Evolutionary conservation across 2,329 filamentous ascomycete genomes (phyloP), one percentile per base, ranked within the genome.

Genomic region (Penicillium paneum): DNA sequence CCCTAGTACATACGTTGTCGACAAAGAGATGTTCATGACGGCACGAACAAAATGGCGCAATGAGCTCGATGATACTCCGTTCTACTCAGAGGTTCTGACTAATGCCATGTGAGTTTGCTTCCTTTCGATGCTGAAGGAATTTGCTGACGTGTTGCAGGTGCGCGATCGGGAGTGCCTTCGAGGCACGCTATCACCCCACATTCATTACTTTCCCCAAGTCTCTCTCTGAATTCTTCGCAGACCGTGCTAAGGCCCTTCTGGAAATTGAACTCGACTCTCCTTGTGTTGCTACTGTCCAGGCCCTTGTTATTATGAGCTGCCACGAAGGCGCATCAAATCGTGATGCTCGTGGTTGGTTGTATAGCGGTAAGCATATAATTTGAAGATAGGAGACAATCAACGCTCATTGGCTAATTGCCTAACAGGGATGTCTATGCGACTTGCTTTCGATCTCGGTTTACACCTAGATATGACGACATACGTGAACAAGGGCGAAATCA

Each of bases 261-360:
- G 77, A 80, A 36, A 72, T 78, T 5, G 77, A 80, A 54, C 62
- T 80, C 13, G 78, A 79, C 52, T 73, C 69, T 26, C 78, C 78
- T 1, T 76, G 71, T 40, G 68, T 80, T n/a, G 76, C 78, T 5
- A 80, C 77, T 3, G 73, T 77, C 8, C 78, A 80, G 50, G 74
- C 77, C 2, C 66, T 80, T 39, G 71, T 77, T 2, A 68, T 80
- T 15, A 64, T 80, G 43, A 77, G 76, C 38, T 72, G 68, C 15
- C 72, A 76, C 34, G 78, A 80, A 57, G 73, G 73, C 4, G 76
- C 74, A 7, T 74, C 68, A 19, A 74, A 72, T 15, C 70, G 76
- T 11, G 76, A 78, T 54, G 72, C 76, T 15, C 71, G 77, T 5
- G 76, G 76, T 17, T 79, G 77, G 77, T 60, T 79, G 2, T 79